Evolutionary conservation across 2,329 filamentous ascomycete genomes (phyloP).

Genomic region (Botrytis tulipae): DNA sequence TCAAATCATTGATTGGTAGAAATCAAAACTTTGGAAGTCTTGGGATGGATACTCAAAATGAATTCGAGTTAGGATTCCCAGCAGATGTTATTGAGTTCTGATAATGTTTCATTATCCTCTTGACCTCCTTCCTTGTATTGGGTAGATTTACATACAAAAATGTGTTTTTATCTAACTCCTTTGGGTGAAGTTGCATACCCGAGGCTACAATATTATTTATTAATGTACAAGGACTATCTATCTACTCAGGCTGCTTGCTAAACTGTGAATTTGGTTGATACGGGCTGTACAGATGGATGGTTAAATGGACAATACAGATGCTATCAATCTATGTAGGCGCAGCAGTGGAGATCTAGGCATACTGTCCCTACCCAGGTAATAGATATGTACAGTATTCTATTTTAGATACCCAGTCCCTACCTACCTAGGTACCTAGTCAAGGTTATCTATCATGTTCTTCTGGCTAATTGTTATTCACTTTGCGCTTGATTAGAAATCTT

Average conservation of each 20-base stretch:
- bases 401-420: not conserved
- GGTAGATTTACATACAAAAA: not conserved
- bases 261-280: not conserved
- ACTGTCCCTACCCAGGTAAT: not conserved
- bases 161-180: not conserved
- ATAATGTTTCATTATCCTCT: not conserved
- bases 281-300: not conserved
- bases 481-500: conserved; percentile 1
- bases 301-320: not conserved
- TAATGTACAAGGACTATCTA: not conserved
- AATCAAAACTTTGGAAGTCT: not conserved
- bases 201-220: not conserved
- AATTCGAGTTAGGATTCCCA: not conserved
- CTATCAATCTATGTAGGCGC: not conserved
- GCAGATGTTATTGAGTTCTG: not conserved
- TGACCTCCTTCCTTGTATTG: not conserved
- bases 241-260: not conserved
- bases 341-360: not conserved
- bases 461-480: not conserved
- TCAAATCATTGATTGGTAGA: not conserved
- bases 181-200: conserved; percentile 11
- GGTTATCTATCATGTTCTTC: not conserved
- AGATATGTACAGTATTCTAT: not conserved
- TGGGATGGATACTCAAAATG: not conserved
- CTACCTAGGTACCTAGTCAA: no score